A percentile compares a stretch with the other conserved stretches of the same genome.
Conservation (phyloP, 2,329 filamentous ascomycete species). For the Penicillium nordicum region DNA sequence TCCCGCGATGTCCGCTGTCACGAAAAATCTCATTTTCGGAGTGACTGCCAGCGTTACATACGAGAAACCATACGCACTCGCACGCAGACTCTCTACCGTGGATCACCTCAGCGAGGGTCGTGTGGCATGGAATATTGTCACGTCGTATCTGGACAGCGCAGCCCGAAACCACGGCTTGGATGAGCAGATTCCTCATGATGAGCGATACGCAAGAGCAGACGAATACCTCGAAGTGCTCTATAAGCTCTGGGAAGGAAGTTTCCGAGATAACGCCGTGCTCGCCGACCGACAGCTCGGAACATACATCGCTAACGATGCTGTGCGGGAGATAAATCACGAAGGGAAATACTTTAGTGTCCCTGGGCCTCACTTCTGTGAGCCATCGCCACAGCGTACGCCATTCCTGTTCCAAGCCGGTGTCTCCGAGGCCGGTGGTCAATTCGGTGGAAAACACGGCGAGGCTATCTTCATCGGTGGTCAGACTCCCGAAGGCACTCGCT, state of each 20-base stretch:
- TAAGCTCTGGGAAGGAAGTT: constrained; percentile 52
- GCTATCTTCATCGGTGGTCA: constrained; percentile 44
- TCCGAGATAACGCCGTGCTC: constrained; percentile 39
- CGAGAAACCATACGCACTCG: constrained; percentile 51
- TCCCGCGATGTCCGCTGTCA: constrained; percentile 45
- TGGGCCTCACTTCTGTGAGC: constrained; percentile 39
- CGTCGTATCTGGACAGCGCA: constrained; percentile 43
- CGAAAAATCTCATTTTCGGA: constrained; percentile 46
- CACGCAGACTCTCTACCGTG: constrained; percentile 50
- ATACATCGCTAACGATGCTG: constrained; percentile 15
- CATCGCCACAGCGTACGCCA: constrained; percentile 43
- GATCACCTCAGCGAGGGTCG: constrained; percentile 50
- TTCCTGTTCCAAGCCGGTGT: constrained; percentile 46
- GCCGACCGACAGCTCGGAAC: constrained; percentile 3
- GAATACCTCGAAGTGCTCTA: constrained; percentile 43
- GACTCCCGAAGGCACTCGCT: constrained; percentile 33
- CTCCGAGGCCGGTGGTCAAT: constrained; percentile 40
- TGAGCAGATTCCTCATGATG: constrained; percentile 44
- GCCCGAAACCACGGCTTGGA: constrained; percentile 42
- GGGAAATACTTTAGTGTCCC: constrained; percentile 28
- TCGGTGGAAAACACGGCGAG: constrained; percentile 40
- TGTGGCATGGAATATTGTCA: constrained; percentile 51
- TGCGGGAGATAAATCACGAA: constrained; percentile 31
- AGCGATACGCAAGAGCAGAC: constrained; percentile 45
- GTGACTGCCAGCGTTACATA: constrained; percentile 53